Evolutionary conservation across 2,329 filamentous ascomycete species (phyloP).

Genomic region (Acarospora socialis): DNA sequence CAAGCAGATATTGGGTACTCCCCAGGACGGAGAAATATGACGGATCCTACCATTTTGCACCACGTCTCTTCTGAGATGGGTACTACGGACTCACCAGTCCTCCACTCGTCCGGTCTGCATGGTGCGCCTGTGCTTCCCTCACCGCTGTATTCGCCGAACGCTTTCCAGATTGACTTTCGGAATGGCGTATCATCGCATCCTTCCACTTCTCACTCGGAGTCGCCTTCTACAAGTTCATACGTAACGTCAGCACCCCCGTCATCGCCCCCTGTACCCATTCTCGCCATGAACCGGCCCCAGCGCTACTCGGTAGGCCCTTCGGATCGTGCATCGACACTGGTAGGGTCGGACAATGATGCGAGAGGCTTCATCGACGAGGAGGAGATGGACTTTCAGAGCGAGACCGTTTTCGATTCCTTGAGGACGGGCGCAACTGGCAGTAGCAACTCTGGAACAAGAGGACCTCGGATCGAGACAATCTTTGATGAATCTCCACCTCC

Average conservation of each 20-base stretch:
- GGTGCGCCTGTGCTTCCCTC: too few species aligned
- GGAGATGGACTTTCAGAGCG: slow-evolving; percentile 46
- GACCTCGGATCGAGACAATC: slow-evolving; percentile 47
- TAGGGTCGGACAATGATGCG: slow-evolving; percentile 47
- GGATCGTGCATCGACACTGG: slow-evolving; percentile 43
- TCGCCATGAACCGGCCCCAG: slow-evolving; percentile 28
- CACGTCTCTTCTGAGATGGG: too few species aligned
- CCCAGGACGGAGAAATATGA: slow-evolving; percentile 27
- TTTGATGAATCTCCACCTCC: slow-evolving; percentile 41
- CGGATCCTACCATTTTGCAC: slow-evolving; percentile 26
- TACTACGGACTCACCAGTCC: too few species aligned
- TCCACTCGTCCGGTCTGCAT: too few species aligned
- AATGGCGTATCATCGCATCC: too few species aligned
- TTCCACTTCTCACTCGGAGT: too few species aligned
- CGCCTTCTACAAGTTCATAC: too few species aligned
- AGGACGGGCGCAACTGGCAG: slow-evolving; percentile 44
- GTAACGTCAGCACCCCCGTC: slow-evolving; percentile 17
- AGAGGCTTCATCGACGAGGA: slow-evolving; percentile 48
- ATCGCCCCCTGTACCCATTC: slow-evolving; percentile 16
- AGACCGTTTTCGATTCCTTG: slow-evolving; percentile 48
- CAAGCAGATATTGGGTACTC: too few species aligned
- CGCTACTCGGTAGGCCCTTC: slow-evolving; percentile 43
- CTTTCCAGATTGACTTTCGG: too few species aligned
- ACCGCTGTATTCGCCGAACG: slow-evolving; percentile 2
- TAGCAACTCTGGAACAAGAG: slow-evolving; percentile 37